These are phyloP conservation scores for Cyberlindnera maritima DNA, from an alignment of 805 yeast genomes.

Conservation along the genomic window DNA sequence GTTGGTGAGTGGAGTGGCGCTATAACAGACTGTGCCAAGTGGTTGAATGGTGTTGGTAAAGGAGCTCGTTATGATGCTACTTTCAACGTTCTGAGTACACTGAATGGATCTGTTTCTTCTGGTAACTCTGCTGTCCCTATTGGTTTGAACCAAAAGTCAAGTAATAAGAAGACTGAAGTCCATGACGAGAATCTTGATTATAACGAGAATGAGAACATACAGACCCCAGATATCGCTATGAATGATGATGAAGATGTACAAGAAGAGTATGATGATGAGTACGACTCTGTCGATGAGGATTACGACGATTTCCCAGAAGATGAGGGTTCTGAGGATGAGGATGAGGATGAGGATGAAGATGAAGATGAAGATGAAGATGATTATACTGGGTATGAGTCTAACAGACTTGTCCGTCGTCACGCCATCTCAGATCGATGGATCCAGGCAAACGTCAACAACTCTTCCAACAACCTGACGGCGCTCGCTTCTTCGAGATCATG, in stretches of 20 bases:
- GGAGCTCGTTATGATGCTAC: conserved; percentile 63
- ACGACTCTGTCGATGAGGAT: background rate
- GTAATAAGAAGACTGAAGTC: too few relatives aligned
- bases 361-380: background rate
- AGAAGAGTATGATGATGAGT: background rate
- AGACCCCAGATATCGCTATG: background rate
- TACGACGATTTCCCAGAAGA: background rate
- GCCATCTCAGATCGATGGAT: background rate
- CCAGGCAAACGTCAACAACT: background rate
- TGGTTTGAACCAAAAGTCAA: background rate
- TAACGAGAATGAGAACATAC: background rate
- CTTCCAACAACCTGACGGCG: background rate
- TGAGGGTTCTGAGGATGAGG: background rate
- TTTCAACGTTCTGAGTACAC: conserved; percentile 22
- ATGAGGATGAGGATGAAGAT: background rate
- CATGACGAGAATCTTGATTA: too few relatives aligned
- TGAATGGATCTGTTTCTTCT: background rate
- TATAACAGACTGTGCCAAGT: conserved; percentile 64
- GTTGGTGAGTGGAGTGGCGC: conserved; percentile 76
- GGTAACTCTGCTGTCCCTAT: background rate
- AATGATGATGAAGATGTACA: background rate
- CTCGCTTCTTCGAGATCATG: conserved; percentile 31
- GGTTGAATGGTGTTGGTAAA: conserved; percentile 67
- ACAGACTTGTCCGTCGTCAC: background rate
- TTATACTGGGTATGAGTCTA: background rate